Evolutionary conservation across 2,329 filamentous ascomycete genomes (phyloP).

Genomic region (Botrytis medusae): DNA sequence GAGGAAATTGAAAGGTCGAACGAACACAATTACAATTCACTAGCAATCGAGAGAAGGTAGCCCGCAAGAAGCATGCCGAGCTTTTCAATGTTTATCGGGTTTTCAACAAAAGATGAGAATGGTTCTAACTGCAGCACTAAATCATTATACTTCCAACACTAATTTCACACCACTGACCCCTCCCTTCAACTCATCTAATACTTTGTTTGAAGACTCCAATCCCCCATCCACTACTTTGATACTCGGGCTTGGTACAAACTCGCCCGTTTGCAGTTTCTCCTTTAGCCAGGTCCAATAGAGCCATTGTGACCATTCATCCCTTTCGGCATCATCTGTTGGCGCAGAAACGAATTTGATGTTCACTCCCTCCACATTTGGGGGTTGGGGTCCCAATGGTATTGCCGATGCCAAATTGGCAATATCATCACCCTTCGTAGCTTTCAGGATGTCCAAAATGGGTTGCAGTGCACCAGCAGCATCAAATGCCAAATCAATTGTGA

Average conservation of each 20-base stretch:
- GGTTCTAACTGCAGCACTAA: background rate
- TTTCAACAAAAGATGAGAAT: background rate
- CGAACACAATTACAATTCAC: background rate
- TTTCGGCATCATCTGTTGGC: slow-evolving; percentile 49
- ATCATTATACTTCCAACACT: slow-evolving; percentile 33
- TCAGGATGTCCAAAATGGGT: slow-evolving; percentile 53
- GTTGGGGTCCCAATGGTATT: slow-evolving; percentile 54
- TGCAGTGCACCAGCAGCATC: slow-evolving; percentile 17
- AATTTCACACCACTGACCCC: slow-evolving; percentile 46
- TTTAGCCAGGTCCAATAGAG: slow-evolving; percentile 34
- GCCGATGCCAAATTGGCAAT: slow-evolving; percentile 51
- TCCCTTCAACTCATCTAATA: slow-evolving; percentile 44
- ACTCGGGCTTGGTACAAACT: slow-evolving; percentile 43
- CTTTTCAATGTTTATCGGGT: background rate
- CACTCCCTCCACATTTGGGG: slow-evolving; percentile 1
- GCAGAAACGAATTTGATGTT: slow-evolving; percentile 42
- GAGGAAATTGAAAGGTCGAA: background rate
- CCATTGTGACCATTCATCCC: slow-evolving; percentile 27
- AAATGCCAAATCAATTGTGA: slow-evolving; percentile 19
- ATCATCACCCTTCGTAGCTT: slow-evolving; percentile 49
- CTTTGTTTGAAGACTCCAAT: slow-evolving; percentile 38
- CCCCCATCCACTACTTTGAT: slow-evolving; percentile 44
- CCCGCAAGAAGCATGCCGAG: background rate
- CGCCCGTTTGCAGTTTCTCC: slow-evolving; percentile 27
- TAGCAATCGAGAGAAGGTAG: background rate